These are phyloP conservation scores for Lasiodiplodia theobromae DNA, from an alignment of 2,329 filamentous ascomycete genomes.

Conservation along the genomic window DNA sequence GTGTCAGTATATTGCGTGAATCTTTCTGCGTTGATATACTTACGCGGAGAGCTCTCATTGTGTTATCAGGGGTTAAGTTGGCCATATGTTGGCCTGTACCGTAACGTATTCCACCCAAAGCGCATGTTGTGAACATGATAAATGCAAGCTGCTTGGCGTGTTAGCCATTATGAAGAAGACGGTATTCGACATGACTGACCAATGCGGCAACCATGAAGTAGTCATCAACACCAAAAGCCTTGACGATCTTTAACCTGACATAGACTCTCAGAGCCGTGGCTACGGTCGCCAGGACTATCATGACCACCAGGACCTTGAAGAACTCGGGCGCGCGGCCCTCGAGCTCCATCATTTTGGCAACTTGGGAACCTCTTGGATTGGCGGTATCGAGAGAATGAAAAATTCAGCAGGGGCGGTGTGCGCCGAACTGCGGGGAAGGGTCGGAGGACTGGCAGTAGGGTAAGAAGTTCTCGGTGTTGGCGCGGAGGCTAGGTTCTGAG, in stretches of 20 bases:
- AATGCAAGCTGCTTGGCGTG: conserved; percentile 33
- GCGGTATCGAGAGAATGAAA: too few species aligned
- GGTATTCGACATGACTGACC: conserved; percentile 34
- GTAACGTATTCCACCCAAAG: conserved; percentile 33
- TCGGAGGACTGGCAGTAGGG: too few species aligned
- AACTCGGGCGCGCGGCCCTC: conserved; percentile 3
- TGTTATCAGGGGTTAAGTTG: conserved; percentile 35
- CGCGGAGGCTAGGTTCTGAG: background rate
- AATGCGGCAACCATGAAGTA: conserved; percentile 44
- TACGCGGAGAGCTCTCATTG: conserved; percentile 37
- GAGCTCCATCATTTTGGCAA: background rate
- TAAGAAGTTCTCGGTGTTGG: too few species aligned
- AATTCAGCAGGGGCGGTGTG: too few species aligned
- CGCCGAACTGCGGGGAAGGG: too few species aligned
- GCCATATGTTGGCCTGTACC: conserved; percentile 30
- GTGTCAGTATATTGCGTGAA: background rate
- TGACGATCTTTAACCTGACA: conserved; percentile 44
- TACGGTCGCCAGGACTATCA: conserved; percentile 33
- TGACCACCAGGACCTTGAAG: conserved; percentile 2
- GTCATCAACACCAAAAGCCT: conserved; percentile 45
- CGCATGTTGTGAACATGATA: conserved; percentile 33
- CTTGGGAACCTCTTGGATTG: too few species aligned
- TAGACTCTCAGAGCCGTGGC: conserved; percentile 41
- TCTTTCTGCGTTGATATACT: background rate
- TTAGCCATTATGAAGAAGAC: background rate